phyloP scores from a whole-genome alignment of 2,329 filamentous ascomycete genomes.

The Ceratocystis diversiconidia region DNA sequence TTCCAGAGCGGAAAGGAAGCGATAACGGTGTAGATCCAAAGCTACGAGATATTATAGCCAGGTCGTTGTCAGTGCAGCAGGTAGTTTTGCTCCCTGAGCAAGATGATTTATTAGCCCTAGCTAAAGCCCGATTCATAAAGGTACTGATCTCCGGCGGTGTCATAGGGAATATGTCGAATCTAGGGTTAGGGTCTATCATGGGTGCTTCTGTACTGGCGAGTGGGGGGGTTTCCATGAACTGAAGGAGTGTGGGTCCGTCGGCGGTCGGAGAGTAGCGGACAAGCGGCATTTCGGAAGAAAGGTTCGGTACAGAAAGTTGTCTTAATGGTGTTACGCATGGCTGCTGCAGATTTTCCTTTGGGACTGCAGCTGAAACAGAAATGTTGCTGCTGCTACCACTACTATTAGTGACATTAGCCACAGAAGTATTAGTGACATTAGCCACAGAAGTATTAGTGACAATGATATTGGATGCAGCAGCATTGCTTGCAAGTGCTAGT shows the following conservation, averaged over 20 bases:
- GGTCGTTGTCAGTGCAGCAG: neutral
- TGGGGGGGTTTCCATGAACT: neutral
- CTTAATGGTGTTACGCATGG: neutral
- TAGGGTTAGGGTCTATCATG: neutral
- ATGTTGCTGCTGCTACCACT: neutral
- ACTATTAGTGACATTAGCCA: neutral
- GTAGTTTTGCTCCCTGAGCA: neutral
- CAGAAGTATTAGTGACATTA: neutral
- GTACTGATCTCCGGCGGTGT: neutral
- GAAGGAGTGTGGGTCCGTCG: neutral
- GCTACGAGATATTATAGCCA: conserved; percentile 2
- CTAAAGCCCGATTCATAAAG: neutral
- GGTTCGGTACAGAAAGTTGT: neutral
- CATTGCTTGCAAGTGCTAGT: too few species aligned
- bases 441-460: neutral
- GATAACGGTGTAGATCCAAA: neutral
- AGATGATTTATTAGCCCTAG: neutral
- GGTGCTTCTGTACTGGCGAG: neutral
- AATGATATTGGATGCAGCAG: neutral
- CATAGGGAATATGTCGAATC: neutral
- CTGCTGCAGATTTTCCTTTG: neutral
- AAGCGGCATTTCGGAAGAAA: neutral
- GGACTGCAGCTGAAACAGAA: neutral
- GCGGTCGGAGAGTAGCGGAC: neutral
- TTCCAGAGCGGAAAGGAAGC: neutral